Evolutionary conservation across 2,329 filamentous ascomycete species (phyloP).

Genomic region (Didymella glomerata): DNA sequence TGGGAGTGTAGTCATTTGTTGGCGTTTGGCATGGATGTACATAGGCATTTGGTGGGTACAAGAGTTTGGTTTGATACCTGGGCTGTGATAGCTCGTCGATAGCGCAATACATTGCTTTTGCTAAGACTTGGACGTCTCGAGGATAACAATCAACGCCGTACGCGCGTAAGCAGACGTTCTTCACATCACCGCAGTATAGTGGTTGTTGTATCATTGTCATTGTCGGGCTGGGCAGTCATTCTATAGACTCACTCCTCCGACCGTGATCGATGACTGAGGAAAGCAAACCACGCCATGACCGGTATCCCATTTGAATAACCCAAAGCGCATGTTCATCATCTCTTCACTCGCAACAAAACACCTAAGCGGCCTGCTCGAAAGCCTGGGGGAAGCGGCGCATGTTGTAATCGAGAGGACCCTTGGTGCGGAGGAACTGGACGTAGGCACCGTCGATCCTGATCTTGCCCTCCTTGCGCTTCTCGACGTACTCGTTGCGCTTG

Average conservation of each 20-base stretch:
- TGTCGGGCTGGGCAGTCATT: constrained; percentile 42
- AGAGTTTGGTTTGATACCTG: constrained; percentile 10
- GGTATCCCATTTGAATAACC: constrained; percentile 47
- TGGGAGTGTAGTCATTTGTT: constrained; percentile 37
- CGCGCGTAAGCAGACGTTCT: background rate
- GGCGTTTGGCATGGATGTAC: constrained; percentile 3
- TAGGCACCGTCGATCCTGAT: constrained; percentile 99
- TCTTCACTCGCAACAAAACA: constrained; percentile 32
- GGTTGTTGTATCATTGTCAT: constrained; percentile 45
- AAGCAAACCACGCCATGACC: constrained; percentile 51
- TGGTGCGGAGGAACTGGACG: constrained; percentile 98
- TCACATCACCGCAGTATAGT: constrained; percentile 10
- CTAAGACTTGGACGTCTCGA: background rate
- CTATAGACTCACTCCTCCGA: constrained; percentile 42
- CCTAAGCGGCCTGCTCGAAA: constrained; percentile 64
- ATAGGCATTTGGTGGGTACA: constrained; percentile 4
- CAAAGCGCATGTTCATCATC: constrained; percentile 43
- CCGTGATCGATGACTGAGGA: constrained; percentile 47
- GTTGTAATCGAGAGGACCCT: constrained; percentile 86
- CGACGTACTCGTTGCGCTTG: constrained; percentile 95
- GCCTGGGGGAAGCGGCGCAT: constrained; percentile 94
- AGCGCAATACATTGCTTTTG: background rate
- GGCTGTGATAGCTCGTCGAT: background rate
- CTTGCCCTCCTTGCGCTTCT: constrained; percentile 90
- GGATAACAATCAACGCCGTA: background rate